Evolutionary conservation across 2,329 filamentous ascomycete genomes (phyloP).

Genomic region (Trichoderma koningii): DNA sequence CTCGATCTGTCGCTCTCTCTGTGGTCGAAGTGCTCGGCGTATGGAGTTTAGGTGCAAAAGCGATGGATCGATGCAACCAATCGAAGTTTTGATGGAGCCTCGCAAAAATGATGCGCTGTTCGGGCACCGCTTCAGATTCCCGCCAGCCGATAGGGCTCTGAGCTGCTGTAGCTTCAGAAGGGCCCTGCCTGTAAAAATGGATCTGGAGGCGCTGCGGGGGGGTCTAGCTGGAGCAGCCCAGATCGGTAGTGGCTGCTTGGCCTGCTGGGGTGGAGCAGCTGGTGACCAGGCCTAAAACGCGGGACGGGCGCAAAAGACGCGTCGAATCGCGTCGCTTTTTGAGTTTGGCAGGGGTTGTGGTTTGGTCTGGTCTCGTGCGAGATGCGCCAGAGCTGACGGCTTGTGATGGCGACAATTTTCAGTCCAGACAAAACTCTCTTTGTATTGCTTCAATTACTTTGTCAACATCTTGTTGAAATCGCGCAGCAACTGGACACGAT

Average conservation of each 20-base stretch:
- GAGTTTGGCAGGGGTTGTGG: conserved; percentile 13
- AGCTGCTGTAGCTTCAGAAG: too few species aligned
- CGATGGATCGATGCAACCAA: too few species aligned
- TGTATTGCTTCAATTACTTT: neutral
- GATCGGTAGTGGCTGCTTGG: conserved; percentile 22
- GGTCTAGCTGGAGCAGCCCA: neutral
- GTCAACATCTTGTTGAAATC: neutral
- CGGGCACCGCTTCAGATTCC: conserved; percentile 14
- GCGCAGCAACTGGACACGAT: neutral
- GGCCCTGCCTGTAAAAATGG: neutral
- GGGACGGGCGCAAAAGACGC: conserved; percentile 22
- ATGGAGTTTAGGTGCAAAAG: too few species aligned
- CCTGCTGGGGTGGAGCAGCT: conserved; percentile 19
- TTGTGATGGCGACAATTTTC: neutral
- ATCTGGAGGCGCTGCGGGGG: neutral
- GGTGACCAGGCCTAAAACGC: conserved; percentile 15
- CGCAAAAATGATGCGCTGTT: conserved; percentile 22
- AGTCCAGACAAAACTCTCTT: neutral
- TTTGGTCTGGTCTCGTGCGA: neutral
- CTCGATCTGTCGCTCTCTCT: too few species aligned
- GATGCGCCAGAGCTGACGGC: neutral
- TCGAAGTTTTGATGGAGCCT: neutral
- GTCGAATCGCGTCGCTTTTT: conserved; percentile 24
- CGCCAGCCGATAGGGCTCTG: conserved; percentile 20
- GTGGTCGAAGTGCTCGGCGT: too few species aligned